Conservation (phyloP, 306 rosid species). For the Cucumis sativus region Cucumber_9930_V3 NC_026657.2:37027001-37027500, state of each 20-base stretch:
- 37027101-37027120: too few relatives aligned
- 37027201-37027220: not conserved
- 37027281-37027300: not conserved
- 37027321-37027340: not conserved
- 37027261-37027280: not conserved
- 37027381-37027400: conserved; percentile 1
- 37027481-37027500: not conserved
- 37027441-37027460: not conserved
- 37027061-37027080: not conserved
- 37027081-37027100: too few relatives aligned
- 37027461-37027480: conserved; percentile 24
- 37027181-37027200: too few relatives aligned
- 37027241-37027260: conserved; percentile 9
- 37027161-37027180: too few relatives aligned
- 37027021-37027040: not conserved
- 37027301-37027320: not conserved
- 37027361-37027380: conserved; percentile 8
- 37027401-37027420: conserved; percentile 4
- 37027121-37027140: too few relatives aligned
- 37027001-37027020: not conserved
- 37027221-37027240: not conserved
- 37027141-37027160: too few relatives aligned
- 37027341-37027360: not conserved
- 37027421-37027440: not conserved
- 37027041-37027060: not conserved